Evolutionary conservation across 768 basidiomycete genomes (phyloP).

Genomic region (Calocera viscosa): DNA sequence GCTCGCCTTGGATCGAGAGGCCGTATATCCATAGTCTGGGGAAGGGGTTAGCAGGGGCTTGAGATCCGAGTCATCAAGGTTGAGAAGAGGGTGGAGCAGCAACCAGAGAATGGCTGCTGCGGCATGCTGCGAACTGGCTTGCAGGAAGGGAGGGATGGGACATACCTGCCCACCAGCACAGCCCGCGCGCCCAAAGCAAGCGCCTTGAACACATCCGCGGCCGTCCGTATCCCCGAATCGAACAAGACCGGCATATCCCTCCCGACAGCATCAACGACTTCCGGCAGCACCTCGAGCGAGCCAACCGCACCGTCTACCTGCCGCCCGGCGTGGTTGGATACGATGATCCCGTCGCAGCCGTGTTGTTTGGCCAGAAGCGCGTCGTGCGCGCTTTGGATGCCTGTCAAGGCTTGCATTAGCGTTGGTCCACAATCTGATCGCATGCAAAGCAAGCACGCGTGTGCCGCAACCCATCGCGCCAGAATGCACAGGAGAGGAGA

Average conservation of each 20-base stretch:
- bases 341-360: slow-evolving; percentile 59
- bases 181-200: slow-evolving; percentile 76
- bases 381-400: slow-evolving; percentile 52
- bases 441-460: no score
- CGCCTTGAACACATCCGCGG: slow-evolving; percentile 66
- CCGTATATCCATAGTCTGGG: slow-evolving; percentile 52
- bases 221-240: slow-evolving; percentile 68
- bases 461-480: no score
- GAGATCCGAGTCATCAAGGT: no score
- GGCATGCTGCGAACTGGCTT: no score
- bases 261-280: slow-evolving; percentile 50
- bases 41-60: no score
- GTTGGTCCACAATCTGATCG: no score
- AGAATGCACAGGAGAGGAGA: no score
- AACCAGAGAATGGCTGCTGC: no score
- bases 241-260: slow-evolving; percentile 61
- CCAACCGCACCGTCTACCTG: slow-evolving; percentile 66
- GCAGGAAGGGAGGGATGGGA: not conserved
- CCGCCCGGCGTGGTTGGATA: slow-evolving; percentile 61
- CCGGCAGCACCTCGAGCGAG: slow-evolving; percentile 56
- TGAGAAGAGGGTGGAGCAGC: no score
- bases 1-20: slow-evolving; percentile 53
- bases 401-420: not conserved
- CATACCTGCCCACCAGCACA: slow-evolving; percentile 44
- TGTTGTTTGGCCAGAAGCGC: slow-evolving; percentile 56